Evolutionary conservation across 2,329 filamentous ascomycete species (phyloP), one percentile per base, ranked within the genome.

Genomic region (Fusarium brachygibbosum): DNA sequence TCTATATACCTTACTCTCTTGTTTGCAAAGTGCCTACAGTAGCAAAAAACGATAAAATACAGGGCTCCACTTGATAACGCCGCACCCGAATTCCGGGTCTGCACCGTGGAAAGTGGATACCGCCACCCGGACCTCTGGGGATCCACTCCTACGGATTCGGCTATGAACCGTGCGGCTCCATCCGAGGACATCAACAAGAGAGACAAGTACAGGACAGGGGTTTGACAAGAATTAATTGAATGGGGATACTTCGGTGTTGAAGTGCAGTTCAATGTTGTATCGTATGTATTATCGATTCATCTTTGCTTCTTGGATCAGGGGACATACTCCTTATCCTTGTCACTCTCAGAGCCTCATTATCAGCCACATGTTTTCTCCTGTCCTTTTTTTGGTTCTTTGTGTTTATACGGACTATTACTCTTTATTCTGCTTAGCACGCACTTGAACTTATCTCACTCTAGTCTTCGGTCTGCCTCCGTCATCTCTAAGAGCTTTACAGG

Each of bases 161-260:
- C 62, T 68, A 50, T 57, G 54, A 71, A 65, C 64, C 52, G 16
- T 72, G 60, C 70, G 68, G 71, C 60, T 73, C 50, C 55, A 65
- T 59, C 61, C 56, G 71, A 73, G 29, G 49, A 37, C 34, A 28
- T 28, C 32, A 28, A 50, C n/a, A 51, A 49, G 13, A n/a, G 34
- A 14, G 2, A 38, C 13, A 25, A 21, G 14, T 4, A 16, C 46
- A 49, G 46, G 46, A 16, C 46, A 49, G 46, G 46, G 46, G 46
- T 11, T 38, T 14, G 11, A 10, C 17, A 31, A 2, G 2, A n/a
- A n/a, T 38, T 49, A 37, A 41, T 44, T 44, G 32, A 41, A 54
- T 56, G 73, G 73, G 55, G 71, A 74, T 75, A 74, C 60, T 52
- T 75, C 73, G 73, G 73, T 67, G 46, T 72, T 67, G 38, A 29